A percentile compares a stretch with the other conserved stretches of the same genome.
phyloP scores from a whole-genome alignment of 768 basidiomycete genomes.

The Boletales sp. region DNA sequence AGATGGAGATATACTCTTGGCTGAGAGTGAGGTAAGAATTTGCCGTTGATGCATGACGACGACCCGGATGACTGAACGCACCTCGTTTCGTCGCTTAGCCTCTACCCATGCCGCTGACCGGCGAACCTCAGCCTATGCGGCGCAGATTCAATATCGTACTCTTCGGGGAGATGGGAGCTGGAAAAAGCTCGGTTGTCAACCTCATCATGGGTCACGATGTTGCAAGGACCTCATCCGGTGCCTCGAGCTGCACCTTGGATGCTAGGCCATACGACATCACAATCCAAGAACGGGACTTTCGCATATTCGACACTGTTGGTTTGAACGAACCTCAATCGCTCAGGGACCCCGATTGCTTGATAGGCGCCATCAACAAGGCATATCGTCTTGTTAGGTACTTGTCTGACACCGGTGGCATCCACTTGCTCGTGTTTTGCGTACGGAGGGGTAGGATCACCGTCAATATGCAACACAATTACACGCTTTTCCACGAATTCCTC shows the following conservation, averaged over 20 bases:
- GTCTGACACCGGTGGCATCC: constrained; percentile 32
- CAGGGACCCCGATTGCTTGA: constrained; percentile 22
- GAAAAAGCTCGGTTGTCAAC: constrained; percentile 44
- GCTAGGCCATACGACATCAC: constrained; percentile 25
- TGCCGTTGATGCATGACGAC: not conserved
- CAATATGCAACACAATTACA: constrained; percentile 28
- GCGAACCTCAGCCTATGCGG: constrained; percentile 9
- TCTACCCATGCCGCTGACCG: constrained; percentile 2
- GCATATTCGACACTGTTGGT: constrained; percentile 34
- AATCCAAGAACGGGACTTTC: constrained; percentile 15
- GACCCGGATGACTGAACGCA: constrained; percentile 5
- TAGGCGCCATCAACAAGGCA: constrained; percentile 30
- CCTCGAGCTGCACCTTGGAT: constrained; percentile 34
- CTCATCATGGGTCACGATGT: constrained; percentile 30
- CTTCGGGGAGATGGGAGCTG: constrained; percentile 30
- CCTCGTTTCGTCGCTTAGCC: not conserved
- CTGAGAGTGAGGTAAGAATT: constrained; percentile 11
- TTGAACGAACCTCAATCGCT: constrained; percentile 28
- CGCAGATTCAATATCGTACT: constrained; percentile 23
- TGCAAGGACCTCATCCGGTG: constrained; percentile 29
- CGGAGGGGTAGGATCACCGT: constrained; percentile 30
- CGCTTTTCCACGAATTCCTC: constrained; percentile 31
- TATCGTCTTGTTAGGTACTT: constrained; percentile 33
- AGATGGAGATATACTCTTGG: not conserved
- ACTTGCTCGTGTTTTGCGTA: constrained; percentile 39